These are phyloP conservation scores for Podila epigama DNA, from an alignment of 192 early-diverging fungal species.

Conservation along the genomic window DNA sequence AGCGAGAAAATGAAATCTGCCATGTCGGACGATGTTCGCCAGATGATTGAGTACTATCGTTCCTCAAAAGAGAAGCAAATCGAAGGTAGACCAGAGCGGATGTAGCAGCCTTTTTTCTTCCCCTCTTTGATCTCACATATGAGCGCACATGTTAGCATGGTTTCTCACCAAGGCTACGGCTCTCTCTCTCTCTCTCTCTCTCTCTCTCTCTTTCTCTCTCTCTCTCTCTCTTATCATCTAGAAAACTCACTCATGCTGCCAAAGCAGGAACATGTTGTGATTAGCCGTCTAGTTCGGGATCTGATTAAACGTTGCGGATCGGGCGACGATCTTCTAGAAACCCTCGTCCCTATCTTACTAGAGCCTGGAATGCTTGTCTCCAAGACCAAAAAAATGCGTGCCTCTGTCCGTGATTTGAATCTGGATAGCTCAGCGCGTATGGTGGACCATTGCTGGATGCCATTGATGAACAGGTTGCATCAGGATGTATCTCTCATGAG, in stretches of 20 bases:
- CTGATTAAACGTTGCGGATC: slow-evolving; percentile 39
- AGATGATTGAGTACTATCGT: slow-evolving; percentile 16
- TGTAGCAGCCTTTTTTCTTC: too few relatives aligned
- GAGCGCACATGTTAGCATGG: background rate
- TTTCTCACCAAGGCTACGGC: background rate
- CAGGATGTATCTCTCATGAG: slow-evolving; percentile 1
- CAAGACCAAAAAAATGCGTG: slow-evolving; percentile 23
- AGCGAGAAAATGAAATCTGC: slow-evolving; percentile 15
- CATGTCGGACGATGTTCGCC: slow-evolving; percentile 27
- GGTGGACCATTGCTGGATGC: slow-evolving; percentile 44
- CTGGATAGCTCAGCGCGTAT: slow-evolving; percentile 21
- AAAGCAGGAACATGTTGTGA: slow-evolving; percentile 10
- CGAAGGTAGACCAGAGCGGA: too few relatives aligned
- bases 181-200: background rate
- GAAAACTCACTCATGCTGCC: slow-evolving; percentile 23
- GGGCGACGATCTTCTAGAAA: slow-evolving; percentile 21
- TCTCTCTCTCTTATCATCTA: background rate
- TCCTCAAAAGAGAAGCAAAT: slow-evolving; percentile 31
- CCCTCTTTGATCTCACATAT: too few relatives aligned
- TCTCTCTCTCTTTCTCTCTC: background rate
- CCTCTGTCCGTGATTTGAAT: slow-evolving; percentile 20
- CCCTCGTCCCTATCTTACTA: slow-evolving; percentile 22
- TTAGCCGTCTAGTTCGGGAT: slow-evolving; percentile 22
- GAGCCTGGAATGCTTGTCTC: slow-evolving; percentile 43
- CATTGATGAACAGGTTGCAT: slow-evolving; percentile 25